Evolutionary conservation across 805 yeast species (phyloP).

Genomic region (Monosporozyma siamensis): DNA sequence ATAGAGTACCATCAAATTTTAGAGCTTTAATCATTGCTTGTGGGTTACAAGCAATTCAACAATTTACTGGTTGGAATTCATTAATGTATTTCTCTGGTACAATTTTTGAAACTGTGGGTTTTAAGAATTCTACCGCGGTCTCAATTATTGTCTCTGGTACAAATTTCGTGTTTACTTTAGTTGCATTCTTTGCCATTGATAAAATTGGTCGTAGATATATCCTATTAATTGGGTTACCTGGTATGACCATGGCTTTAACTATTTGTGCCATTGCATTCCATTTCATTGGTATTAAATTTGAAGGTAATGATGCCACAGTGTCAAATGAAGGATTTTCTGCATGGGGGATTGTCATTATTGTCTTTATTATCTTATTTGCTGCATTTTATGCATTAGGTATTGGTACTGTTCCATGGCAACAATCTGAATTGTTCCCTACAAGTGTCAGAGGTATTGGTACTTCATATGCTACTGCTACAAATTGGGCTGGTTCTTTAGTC

Average conservation of each 20-base stretch:
- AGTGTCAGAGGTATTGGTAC: constrained; percentile 88
- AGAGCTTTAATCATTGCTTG: constrained; percentile 87
- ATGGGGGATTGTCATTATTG: constrained; percentile 83
- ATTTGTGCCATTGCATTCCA: constrained; percentile 89
- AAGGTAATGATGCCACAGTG: constrained; percentile 37
- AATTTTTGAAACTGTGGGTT: constrained; percentile 85
- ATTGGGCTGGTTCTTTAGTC: constrained; percentile 91
- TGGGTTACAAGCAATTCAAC: constrained; percentile 93
- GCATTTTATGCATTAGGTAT: constrained; percentile 90
- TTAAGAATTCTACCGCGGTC: constrained; percentile 83
- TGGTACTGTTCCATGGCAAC: constrained; percentile 98
- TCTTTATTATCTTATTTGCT: constrained; percentile 78
- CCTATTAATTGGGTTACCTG: constrained; percentile 70
- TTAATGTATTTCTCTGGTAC: constrained; percentile 93
- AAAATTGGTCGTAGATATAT: constrained; percentile 80
- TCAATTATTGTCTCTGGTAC: constrained; percentile 91
- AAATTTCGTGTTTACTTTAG: constrained; percentile 76
- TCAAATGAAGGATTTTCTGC: constrained; percentile 44
- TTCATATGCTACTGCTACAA: constrained; percentile 82
- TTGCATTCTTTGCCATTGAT: constrained; percentile 84
- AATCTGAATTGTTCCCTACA: constrained; percentile 90
- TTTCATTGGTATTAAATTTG: constrained; percentile 56
- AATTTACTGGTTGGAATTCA: constrained; percentile 93
- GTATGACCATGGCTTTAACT: constrained; percentile 69
- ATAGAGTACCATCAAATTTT: constrained; percentile 64